phyloP scores from a whole-genome alignment of 2,329 filamentous ascomycete species.

The Pseudopyricularia cyperi region DNA sequence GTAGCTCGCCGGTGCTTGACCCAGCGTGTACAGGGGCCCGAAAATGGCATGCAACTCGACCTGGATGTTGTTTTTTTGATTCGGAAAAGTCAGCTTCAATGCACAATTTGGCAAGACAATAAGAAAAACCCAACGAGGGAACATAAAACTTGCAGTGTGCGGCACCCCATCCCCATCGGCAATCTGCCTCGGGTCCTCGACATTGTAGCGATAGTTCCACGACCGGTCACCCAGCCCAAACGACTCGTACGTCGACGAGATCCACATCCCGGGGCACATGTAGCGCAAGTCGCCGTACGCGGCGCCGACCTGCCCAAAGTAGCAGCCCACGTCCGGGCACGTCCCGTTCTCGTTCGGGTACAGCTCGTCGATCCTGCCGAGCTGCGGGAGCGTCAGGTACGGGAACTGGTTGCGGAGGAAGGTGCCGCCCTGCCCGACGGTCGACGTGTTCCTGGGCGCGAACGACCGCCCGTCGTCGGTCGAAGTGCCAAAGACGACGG shows the following conservation, averaged over 20 bases:
- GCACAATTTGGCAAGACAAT: not conserved
- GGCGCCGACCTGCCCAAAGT: slow-evolving; percentile 44
- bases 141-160: slow-evolving; percentile 23
- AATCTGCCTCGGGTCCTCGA: slow-evolving; percentile 42
- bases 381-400: slow-evolving; percentile 32
- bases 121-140: not conserved
- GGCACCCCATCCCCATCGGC: slow-evolving; percentile 46
- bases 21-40: slow-evolving; percentile 41
- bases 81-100: not conserved
- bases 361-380: slow-evolving; percentile 35
- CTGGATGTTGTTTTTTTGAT: slow-evolving; percentile 16
- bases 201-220: slow-evolving; percentile 60
- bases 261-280: slow-evolving; percentile 47
- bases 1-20: slow-evolving; percentile 40
- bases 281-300: slow-evolving; percentile 55
- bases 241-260: slow-evolving; percentile 25
- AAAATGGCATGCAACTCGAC: slow-evolving; percentile 55
- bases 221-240: slow-evolving; percentile 17
- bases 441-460: slow-evolving; percentile 29
- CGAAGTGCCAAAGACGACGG: slow-evolving; percentile 40
- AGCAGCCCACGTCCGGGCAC: slow-evolving; percentile 35
- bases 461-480: slow-evolving; percentile 56
- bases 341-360: slow-evolving; percentile 38
- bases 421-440: slow-evolving; percentile 19
- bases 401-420: slow-evolving; percentile 49